Conservation (phyloP, 2,329 filamentous ascomycete species). For the Colletotrichum sp. region DNA sequence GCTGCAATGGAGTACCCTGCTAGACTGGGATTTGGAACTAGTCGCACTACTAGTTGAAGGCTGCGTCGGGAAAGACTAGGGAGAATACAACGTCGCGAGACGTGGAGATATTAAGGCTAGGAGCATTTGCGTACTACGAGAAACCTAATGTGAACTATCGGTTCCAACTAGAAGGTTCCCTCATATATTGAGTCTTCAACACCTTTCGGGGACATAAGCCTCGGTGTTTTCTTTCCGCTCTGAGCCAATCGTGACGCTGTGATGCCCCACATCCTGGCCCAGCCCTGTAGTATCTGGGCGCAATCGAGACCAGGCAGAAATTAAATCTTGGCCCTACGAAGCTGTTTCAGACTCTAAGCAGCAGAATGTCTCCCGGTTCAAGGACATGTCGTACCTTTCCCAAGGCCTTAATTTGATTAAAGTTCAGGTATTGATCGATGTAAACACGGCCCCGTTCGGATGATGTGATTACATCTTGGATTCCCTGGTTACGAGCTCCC, state of each 20-base stretch:
- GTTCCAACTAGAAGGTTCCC: not conserved
- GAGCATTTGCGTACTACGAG: not conserved
- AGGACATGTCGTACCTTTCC: not conserved
- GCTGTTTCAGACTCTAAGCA: not conserved
- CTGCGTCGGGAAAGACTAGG: not conserved
- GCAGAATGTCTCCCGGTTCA: not conserved
- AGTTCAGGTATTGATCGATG: not conserved
- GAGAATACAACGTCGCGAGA: not conserved
- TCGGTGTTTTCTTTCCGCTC: not conserved
- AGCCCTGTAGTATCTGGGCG: not conserved
- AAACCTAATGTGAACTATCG: not conserved
- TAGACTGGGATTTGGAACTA: not conserved
- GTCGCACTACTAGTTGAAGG: not conserved
- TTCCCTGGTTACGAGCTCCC: not conserved
- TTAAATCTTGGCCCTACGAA: not conserved
- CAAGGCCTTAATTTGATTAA: not conserved
- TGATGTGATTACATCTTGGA: not conserved
- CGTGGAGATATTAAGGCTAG: not conserved
- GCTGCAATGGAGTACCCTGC: slow-evolving; percentile 1
- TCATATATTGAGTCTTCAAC: not conserved
- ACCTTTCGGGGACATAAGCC: not conserved
- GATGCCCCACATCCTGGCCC: not conserved
- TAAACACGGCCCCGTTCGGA: not conserved
- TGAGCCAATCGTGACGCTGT: not conserved
- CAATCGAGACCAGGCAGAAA: not conserved